Base-by-base conservation (phyloP, 495 filamentous ascomycete genomes). In the Neurospora sp. region DNA sequence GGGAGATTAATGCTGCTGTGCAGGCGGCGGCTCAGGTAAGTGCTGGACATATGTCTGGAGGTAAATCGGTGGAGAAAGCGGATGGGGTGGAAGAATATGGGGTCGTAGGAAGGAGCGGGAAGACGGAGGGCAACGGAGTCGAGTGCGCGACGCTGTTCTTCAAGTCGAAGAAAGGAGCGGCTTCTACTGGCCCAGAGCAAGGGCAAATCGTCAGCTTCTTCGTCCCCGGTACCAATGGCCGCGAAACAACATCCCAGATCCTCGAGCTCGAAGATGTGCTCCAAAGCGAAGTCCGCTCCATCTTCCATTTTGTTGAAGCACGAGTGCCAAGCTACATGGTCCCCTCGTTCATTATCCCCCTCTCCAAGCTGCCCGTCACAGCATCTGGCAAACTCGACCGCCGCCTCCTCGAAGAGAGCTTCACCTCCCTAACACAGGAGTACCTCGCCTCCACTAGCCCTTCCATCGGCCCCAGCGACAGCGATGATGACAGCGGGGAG, bases 1-100 rank as follows among this genome's bases (percentile, higher is more conserved):
- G 87, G 4, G 95, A 98, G 79, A 91, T 97, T 42, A 91, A 88
- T 68, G 80, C 82, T n/a, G 79, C 78, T 20, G 74, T 93, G 10
- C 73, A 81, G 20, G 81, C 82, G 53, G 27, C 53, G 6, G 53
- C 53, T 8, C 22, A 9, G 53, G 27, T 31, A 65, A 7, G 53
- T 65, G 53, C 22, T 16, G 53, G 12, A 7, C 2, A 31, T 61
- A 16, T 3, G 53, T 3, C 7, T 16, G 27, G 27, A 17, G 27
- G 27, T 65, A 35, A 35, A 7, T 65, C 27, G 27, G 53, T 7
- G 53, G 27, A 17, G 14, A 16, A 31, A 8, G 69, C 69, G 0
- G 37, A 76, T 22, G 86, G 89, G 5, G 70, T 76, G 8, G 84
- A 92, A 71, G 45, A 27, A 14, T 27, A 7, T 10, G 10, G 0